These are phyloP conservation scores for Rutstroemia sp. DNA, from an alignment of 2,329 filamentous ascomycete genomes.

Conservation along the genomic window DNA sequence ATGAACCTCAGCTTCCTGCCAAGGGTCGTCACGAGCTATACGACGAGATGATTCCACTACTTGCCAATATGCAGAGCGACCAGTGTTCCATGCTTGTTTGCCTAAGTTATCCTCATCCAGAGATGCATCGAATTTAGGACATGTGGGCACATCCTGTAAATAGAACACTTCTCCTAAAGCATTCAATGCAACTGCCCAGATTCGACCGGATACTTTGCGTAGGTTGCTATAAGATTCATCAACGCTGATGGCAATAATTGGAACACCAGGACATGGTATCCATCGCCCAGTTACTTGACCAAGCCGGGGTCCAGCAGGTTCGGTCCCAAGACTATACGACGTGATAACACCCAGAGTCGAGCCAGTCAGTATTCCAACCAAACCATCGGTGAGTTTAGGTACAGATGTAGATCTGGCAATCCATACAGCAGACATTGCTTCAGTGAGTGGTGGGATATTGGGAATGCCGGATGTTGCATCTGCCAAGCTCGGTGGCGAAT, in stretches of 20 bases:
- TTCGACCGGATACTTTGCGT: constrained; percentile 60
- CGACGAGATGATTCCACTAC: constrained; percentile 73
- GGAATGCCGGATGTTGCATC: constrained; percentile 68
- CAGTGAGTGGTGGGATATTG: constrained; percentile 59
- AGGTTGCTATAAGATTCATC: constrained; percentile 75
- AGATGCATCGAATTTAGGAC: constrained; percentile 39
- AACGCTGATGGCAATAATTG: constrained; percentile 74
- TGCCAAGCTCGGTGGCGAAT: constrained; percentile 52
- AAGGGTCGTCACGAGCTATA: constrained; percentile 62
- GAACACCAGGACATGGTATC: constrained; percentile 87
- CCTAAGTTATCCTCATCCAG: constrained; percentile 47
- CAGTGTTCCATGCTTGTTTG: constrained; percentile 70
- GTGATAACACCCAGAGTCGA: constrained; percentile 79
- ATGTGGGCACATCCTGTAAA: constrained; percentile 61
- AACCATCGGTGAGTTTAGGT: constrained; percentile 63
- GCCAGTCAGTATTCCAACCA: constrained; percentile 76
- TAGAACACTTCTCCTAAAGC: constrained; percentile 90
- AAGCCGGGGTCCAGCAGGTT: constrained; percentile 47
- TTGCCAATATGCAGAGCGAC: constrained; percentile 73
- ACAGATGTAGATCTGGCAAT: constrained; percentile 75
- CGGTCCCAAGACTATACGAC: constrained; percentile 63
- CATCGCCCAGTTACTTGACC: constrained; percentile 83
- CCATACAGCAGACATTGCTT: constrained; percentile 77
- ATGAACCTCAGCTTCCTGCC: constrained; percentile 57
- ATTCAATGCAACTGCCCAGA: constrained; percentile 92